phyloP scores from a whole-genome alignment of 2,329 filamentous ascomycete species.

The Colletotrichum plurivorum region DNA sequence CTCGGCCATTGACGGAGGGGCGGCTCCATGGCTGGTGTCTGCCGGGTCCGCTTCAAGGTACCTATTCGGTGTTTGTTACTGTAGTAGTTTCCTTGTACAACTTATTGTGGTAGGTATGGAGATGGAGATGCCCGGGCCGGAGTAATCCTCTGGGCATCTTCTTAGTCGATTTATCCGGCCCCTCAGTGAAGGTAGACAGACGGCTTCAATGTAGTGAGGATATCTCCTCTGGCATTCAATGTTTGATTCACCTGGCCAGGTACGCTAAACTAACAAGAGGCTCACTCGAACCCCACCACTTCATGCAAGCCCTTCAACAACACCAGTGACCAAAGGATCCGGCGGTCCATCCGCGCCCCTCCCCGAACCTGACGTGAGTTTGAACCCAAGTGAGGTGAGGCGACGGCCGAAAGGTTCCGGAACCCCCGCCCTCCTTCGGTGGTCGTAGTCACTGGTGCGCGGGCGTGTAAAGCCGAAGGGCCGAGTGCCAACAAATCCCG shows the following conservation, averaged over 20 bases:
- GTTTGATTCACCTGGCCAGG: neutral
- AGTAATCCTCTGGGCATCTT: neutral
- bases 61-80: slow-evolving; percentile 8
- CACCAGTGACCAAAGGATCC: slow-evolving; percentile 10
- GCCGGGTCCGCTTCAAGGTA: slow-evolving; percentile 5
- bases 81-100: neutral
- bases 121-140: neutral
- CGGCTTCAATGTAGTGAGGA: too few species aligned
- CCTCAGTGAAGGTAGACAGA: too few species aligned
- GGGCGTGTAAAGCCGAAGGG: slow-evolving; percentile 23
- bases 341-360: slow-evolving; percentile 18
- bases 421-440: slow-evolving; percentile 19
- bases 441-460: neutral
- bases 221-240: neutral
- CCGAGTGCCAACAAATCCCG: slow-evolving; percentile 25
- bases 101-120: neutral
- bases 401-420: slow-evolving; percentile 21
- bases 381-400: slow-evolving; percentile 29
- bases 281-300: slow-evolving; percentile 4
- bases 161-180: too few species aligned
- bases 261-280: neutral
- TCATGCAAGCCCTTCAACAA: slow-evolving; percentile 20
- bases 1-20: slow-evolving; percentile 18
- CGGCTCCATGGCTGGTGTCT: neutral
- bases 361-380: slow-evolving; percentile 22